A percentile compares a stretch with the other conserved stretches of the same genome.
Conservation (phyloP, 495 filamentous ascomycete genomes). For the Cairneyella variabilis region DNA sequence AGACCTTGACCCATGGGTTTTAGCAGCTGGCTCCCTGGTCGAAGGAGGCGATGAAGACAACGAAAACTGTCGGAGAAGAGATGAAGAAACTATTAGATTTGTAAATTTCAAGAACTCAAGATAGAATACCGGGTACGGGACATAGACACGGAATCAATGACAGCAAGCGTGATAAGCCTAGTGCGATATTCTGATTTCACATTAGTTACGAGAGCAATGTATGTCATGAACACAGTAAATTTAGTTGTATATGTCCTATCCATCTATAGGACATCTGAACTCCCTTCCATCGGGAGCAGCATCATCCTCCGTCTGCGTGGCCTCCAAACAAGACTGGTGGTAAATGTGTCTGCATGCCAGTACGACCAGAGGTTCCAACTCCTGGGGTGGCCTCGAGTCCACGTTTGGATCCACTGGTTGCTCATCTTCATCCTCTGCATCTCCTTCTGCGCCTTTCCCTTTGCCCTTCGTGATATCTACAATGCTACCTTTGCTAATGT, state of each 20-base stretch:
- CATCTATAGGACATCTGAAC: constrained; percentile 55
- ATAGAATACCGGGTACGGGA: too few relatives aligned
- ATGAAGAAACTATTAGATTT: too few relatives aligned
- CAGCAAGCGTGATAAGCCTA: too few relatives aligned
- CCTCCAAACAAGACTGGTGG: constrained; percentile 57
- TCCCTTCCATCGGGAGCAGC: constrained; percentile 32
- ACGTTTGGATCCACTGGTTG: constrained; percentile 17
- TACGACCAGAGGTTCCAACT: constrained; percentile 50
- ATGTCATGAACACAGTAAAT: constrained; percentile 4
- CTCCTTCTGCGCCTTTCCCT: constrained; percentile 21
- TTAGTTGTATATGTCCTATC: constrained; percentile 26
- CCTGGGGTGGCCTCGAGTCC: constrained; percentile 11
- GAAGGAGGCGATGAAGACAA: not conserved
- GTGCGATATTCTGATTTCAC: too few relatives aligned
- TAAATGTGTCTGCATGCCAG: constrained; percentile 61
- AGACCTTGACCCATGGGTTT: not conserved
- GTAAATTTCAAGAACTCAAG: too few relatives aligned
- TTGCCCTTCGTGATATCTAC: constrained; percentile 31
- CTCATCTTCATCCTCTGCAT: constrained; percentile 19
- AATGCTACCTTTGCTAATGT: constrained; percentile 24
- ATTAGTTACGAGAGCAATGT: not conserved
- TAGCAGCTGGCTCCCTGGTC: not conserved
- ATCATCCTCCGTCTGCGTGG: constrained; percentile 40
- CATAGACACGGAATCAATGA: too few relatives aligned
- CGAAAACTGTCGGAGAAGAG: not conserved